These are phyloP conservation scores for Nigrospora oryzae DNA, from an alignment of 2,329 filamentous ascomycete species.

Conservation along the genomic window DNA sequence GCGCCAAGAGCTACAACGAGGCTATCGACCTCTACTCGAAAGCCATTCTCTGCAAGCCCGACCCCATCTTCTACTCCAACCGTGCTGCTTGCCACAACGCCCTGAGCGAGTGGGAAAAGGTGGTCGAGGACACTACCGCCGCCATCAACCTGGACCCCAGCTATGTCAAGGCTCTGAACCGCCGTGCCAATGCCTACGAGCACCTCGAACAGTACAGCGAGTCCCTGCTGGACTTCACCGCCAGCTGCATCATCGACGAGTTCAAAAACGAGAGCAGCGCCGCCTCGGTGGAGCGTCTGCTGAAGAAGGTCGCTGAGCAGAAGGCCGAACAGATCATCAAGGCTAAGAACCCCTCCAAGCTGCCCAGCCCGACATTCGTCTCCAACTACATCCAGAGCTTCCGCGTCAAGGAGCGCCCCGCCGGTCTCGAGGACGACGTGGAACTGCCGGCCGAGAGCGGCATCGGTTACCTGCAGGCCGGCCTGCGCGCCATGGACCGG, in stretches of 20 bases:
- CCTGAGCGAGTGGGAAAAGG: slow-evolving; percentile 86
- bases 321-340: slow-evolving; percentile 86
- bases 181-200: slow-evolving; percentile 93
- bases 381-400: slow-evolving; percentile 99
- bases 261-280: slow-evolving; percentile 90
- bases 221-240: slow-evolving; percentile 93
- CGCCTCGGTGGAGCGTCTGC: slow-evolving; percentile 79
- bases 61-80: slow-evolving; percentile 98
- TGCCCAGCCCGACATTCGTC: slow-evolving; percentile 93
- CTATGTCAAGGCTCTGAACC: slow-evolving; percentile 97
- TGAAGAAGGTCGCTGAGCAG: slow-evolving; percentile 94
- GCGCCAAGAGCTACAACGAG: slow-evolving; percentile 83
- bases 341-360: slow-evolving; percentile 72
- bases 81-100: slow-evolving; percentile 96
- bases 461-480: slow-evolving; percentile 77
- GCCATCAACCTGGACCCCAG: slow-evolving; percentile 88
- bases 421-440: slow-evolving; percentile 72
- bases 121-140: slow-evolving; percentile 92
- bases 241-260: slow-evolving; percentile 96
- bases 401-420: slow-evolving; percentile 71
- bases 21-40: slow-evolving; percentile 94
- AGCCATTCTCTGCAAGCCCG: slow-evolving; percentile 92
- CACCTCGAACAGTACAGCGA: slow-evolving; percentile 86
- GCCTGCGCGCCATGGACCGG: slow-evolving; percentile 70
- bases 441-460: slow-evolving; percentile 72